phyloP scores from a whole-genome alignment of 768 basidiomycete species.

The Brasilioporus rufonigricans region DNA sequence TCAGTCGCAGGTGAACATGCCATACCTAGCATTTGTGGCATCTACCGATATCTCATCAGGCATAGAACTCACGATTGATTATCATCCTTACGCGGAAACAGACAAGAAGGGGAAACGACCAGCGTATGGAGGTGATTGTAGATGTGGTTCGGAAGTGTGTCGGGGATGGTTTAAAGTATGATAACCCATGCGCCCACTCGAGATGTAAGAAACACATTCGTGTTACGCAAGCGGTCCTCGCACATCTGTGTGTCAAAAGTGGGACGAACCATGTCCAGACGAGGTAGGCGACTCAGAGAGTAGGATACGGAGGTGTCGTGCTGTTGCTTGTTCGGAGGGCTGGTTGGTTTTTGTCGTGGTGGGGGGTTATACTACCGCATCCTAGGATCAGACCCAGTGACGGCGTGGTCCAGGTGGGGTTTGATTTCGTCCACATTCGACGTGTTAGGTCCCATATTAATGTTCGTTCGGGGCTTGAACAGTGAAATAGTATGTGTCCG shows the following conservation, averaged over 20 bases:
- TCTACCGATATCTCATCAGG: constrained; percentile 43
- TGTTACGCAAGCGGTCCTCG: neutral
- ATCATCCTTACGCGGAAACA: constrained; percentile 45
- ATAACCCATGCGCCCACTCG: neutral
- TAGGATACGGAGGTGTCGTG: too few relatives aligned
- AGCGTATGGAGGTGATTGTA: constrained; percentile 32
- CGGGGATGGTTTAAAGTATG: constrained; percentile 36
- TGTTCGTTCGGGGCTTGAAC: neutral
- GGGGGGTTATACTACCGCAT: too few relatives aligned
- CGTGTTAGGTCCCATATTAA: too few relatives aligned
- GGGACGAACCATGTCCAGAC: too few relatives aligned
- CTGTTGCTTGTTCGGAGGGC: too few relatives aligned
- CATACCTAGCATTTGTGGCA: constrained; percentile 62
- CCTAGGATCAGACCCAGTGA: neutral
- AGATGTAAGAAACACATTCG: neutral
- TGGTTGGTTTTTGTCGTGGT: too few relatives aligned
- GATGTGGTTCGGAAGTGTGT: constrained; percentile 37
- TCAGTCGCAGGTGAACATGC: constrained; percentile 48
- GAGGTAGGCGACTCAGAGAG: too few relatives aligned
- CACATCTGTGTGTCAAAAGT: too few relatives aligned
- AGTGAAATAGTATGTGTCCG: neutral
- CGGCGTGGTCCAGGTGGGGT: neutral
- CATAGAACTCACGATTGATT: constrained; percentile 65
- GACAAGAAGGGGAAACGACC: constrained; percentile 27
- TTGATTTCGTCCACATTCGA: neutral